Evolutionary conservation across 805 yeast genomes (phyloP).

Genomic region (Cephaloascus albidus): DNA sequence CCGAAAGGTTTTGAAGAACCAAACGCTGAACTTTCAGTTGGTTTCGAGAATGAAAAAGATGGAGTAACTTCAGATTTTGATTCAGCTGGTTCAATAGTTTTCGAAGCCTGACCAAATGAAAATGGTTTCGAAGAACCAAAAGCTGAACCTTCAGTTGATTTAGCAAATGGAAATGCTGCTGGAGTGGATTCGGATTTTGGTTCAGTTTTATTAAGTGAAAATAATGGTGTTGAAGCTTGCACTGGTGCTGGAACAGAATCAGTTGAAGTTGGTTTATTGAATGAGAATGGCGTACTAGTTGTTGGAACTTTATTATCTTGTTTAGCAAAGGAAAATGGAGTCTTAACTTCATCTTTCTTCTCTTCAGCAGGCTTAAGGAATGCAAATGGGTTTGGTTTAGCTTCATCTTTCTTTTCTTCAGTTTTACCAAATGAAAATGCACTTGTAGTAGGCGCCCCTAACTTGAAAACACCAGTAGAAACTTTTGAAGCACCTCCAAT

Average conservation of each 20-base stretch:
- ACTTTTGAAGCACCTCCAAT: constrained; percentile 19
- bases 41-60: constrained; percentile 6
- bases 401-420: constrained; percentile 2
- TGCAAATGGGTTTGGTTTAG: neutral
- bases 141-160: no score
- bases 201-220: no score
- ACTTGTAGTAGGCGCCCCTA: constrained; percentile 4
- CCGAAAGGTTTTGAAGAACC: constrained; percentile 10
- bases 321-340: no score
- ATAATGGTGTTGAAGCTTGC: no score
- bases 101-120: no score
- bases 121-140: neutral
- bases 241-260: no score
- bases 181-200: no score
- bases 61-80: constrained; percentile 1
- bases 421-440: neutral
- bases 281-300: no score
- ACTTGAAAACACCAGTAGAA: constrained; percentile 14
- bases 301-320: no score
- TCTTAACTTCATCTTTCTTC: neutral
- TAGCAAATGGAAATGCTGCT: constrained; percentile 14
- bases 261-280: no score
- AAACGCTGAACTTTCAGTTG: constrained; percentile 11
- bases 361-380: neutral
- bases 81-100: neutral